Evolutionary conservation across 768 basidiomycete species (phyloP).

Genomic region (Trametes cingulata): DNA sequence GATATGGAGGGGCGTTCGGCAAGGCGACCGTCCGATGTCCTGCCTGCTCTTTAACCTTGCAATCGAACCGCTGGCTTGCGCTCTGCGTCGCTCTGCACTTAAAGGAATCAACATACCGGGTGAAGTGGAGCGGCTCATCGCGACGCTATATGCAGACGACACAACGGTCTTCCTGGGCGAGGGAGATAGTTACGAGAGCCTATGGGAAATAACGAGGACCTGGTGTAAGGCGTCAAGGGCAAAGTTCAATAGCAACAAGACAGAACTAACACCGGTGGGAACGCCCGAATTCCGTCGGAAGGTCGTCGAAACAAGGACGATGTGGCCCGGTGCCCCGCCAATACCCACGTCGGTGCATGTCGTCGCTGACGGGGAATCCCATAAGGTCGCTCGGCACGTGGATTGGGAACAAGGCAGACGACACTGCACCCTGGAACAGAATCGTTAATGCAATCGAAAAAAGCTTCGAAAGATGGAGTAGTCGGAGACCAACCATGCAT

Average conservation of each 20-base stretch:
- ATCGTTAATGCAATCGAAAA: neutral
- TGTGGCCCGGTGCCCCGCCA: no score
- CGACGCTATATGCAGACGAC: conserved; percentile 33
- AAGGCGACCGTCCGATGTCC: conserved; percentile 37
- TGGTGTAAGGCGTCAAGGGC: conserved; percentile 46
- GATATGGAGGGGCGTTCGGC: conserved; percentile 36
- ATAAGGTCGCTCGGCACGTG: conserved; percentile 18
- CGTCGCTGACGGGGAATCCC: neutral
- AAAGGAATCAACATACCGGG: conserved; percentile 25
- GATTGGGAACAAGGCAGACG: conserved; percentile 14
- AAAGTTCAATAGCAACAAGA: conserved; percentile 44
- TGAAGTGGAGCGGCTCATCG: conserved; percentile 4
- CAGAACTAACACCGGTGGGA: conserved; percentile 41
- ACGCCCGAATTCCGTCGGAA: conserved; percentile 27
- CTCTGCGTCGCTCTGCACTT: conserved; percentile 21
- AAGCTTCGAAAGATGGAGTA: neutral
- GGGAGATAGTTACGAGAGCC: conserved; percentile 28
- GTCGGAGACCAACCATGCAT: neutral
- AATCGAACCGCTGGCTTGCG: conserved; percentile 27
- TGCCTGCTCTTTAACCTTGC: conserved; percentile 37
- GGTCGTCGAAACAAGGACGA: conserved; percentile 16
- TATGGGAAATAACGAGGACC: conserved; percentile 29
- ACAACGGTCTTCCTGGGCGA: conserved; percentile 32
- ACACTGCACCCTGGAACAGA: neutral
- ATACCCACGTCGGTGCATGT: no score